Percentiles rank a stretch among this genome's conserved stretches.
These are phyloP conservation scores for Ehretia macrophylla DNA, from an alignment of 257 asterid species.

Conservation along the genomic window DNA sequence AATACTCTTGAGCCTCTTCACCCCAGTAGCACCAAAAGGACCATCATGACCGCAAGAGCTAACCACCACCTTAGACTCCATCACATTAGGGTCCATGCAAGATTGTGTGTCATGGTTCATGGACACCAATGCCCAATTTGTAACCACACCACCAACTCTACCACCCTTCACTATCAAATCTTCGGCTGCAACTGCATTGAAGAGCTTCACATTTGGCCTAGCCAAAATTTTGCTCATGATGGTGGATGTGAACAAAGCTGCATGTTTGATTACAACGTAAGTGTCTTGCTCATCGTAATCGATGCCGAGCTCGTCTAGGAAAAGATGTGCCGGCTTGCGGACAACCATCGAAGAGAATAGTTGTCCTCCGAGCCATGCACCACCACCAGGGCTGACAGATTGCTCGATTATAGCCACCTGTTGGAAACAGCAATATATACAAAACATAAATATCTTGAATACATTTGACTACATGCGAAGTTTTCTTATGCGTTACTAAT, in stretches of 20 bases:
- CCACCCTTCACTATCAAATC: constrained; percentile 62
- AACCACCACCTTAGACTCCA: constrained; percentile 84
- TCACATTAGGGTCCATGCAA: constrained; percentile 94
- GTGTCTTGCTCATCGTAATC: constrained; percentile 73
- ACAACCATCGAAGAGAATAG: constrained; percentile 87
- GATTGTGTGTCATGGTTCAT: constrained; percentile 93
- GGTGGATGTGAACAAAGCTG: constrained; percentile 85
- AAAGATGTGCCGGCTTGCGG: constrained; percentile 75
- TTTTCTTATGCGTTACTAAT: too few species aligned
- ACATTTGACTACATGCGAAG: too few species aligned
- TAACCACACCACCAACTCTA: constrained; percentile 63
- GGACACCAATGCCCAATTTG: constrained; percentile 87
- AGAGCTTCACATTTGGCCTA: constrained; percentile 77
- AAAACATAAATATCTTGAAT: too few species aligned
- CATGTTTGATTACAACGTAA: constrained; percentile 88
- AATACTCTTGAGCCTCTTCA: constrained; percentile 74
- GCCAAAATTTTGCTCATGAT: constrained; percentile 89
- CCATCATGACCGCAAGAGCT: constrained; percentile 98
- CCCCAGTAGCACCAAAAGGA: constrained; percentile 93
- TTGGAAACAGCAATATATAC: too few species aligned
- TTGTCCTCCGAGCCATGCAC: constrained; percentile 94
- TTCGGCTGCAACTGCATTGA: constrained; percentile 78
- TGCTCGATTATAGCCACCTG: constrained; percentile 63
- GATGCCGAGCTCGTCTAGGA: constrained; percentile 71
- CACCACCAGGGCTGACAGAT: constrained; percentile 91